Evolutionary conservation across 495 filamentous ascomycete genomes (phyloP).

Genomic region (Podospora pseudocomata): DNA sequence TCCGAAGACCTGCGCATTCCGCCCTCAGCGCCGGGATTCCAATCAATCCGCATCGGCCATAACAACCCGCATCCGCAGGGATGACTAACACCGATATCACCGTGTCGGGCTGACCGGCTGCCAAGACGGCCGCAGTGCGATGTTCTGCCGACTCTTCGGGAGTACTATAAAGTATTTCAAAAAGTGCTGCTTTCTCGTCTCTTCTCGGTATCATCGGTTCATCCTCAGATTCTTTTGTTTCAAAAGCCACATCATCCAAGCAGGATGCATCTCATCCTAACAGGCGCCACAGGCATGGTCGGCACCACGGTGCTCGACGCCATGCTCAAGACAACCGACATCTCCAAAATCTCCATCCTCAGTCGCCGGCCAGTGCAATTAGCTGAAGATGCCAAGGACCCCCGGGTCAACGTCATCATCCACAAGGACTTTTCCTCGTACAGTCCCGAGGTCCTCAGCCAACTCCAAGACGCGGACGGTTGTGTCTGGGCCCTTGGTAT

Average conservation of each 20-base stretch:
- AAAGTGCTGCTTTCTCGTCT: background rate
- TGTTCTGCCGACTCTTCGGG: background rate
- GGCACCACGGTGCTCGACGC: slow-evolving; percentile 61
- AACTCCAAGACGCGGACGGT: slow-evolving; percentile 60
- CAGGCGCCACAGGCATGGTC: slow-evolving; percentile 70
- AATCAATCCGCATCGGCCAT: background rate
- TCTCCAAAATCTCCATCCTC: slow-evolving; percentile 64
- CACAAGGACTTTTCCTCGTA: slow-evolving; percentile 64
- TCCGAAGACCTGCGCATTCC: background rate
- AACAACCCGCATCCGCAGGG: background rate
- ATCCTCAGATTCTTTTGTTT: background rate
- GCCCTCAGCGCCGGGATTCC: background rate
- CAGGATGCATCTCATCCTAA: slow-evolving; percentile 68
- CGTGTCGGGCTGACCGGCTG: background rate
- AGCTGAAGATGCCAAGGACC: slow-evolving; percentile 56
- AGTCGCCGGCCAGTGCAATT: slow-evolving; percentile 61
- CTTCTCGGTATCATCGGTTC: background rate
- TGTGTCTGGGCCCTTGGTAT: slow-evolving; percentile 71
- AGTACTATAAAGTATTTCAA: background rate
- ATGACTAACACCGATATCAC: background rate
- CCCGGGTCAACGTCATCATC: slow-evolving; percentile 58
- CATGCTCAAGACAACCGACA: slow-evolving; percentile 54
- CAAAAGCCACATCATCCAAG: background rate
- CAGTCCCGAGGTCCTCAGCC: slow-evolving; percentile 49
- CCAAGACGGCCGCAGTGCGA: background rate